These are phyloP conservation scores for Carallia pectinifolia DNA, from an alignment of 345 rosid species.

Conservation along the genomic window DNA sequence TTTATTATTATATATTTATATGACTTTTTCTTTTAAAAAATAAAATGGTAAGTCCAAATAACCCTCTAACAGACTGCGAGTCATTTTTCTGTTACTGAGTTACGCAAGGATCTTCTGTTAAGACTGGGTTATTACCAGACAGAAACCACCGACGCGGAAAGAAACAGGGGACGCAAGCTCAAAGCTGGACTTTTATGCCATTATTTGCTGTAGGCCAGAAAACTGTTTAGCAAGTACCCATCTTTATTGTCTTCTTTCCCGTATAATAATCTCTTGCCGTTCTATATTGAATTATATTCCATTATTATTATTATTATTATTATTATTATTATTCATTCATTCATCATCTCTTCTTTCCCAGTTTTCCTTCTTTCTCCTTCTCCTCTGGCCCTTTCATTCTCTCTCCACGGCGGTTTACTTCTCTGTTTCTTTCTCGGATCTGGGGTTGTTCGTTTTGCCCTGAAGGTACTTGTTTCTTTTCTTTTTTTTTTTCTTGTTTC, in stretches of 20 bases:
- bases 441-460: constrained; percentile 5
- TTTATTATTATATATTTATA: no score
- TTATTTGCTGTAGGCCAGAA: neutral
- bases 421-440: constrained; percentile 12
- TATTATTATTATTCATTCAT: neutral
- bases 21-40: no score
- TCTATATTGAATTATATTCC: neutral
- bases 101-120: no score
- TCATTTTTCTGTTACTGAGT: no score
- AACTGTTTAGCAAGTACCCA: no score
- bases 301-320: no score
- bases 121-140: no score
- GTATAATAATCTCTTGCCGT: neutral
- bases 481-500: neutral
- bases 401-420: neutral
- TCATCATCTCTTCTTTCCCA: neutral
- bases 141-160: neutral
- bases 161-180: neutral
- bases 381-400: constrained; percentile 1
- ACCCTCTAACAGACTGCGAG: no score
- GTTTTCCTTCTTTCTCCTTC: neutral
- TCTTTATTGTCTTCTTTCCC: neutral
- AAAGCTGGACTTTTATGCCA: neutral
- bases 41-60: no score
- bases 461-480: constrained; percentile 7